Evolutionary conservation across 768 basidiomycete species (phyloP), one percentile per base, ranked within the genome.

Genomic region (Pholiota microspora): DNA sequence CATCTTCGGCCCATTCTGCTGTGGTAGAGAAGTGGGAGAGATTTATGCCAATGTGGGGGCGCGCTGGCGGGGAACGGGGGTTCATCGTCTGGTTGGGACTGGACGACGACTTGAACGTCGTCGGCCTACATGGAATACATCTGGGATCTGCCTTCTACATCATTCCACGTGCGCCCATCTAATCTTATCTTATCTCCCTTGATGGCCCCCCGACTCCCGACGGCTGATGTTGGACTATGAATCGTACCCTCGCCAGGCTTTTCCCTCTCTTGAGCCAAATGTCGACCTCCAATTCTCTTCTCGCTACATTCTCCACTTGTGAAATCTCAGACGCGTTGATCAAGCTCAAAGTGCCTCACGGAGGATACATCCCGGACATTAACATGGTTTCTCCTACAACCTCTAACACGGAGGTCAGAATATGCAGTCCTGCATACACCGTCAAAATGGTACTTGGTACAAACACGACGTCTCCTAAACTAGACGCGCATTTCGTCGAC

Each of bases 271-370:
- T 59, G 7, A 51, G 49, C 16, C 52, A 56, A 18, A 65, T 65
- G 62, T 59, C 62, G 12, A 40, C 21, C 10, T 28, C 46, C 9
- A 53, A 60, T 21, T 64, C 66, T 32, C 53, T 45, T n/a, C 67
- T 75, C 15, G 61, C 68, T 13, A 54, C 63, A 1, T 84, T 82
- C 64, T 84, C 90, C 5, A 81, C 89, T 45, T 92, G 89, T 72
- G 91, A 95, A 72, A 74, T 96, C 7, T 94, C 94, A 0, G 94
- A 96, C 63, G 91, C 93, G 2, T 82, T 96, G 60, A 73, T 94
- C 60, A 94, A 92, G 70, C 83, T 95, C 29, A 81, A 83, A 7
- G 65, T 81, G 12, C 71, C 80, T 10, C 79, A 85, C 59, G 93
- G 92, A 0, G 93, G 94, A 1, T 77, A 84, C 62, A 77, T 97